A percentile compares a stretch with the other conserved stretches of the same genome.
These are phyloP conservation scores for Ailanthus altissimus DNA, from an alignment of 345 rosid species.

Conservation along the genomic window DNA sequence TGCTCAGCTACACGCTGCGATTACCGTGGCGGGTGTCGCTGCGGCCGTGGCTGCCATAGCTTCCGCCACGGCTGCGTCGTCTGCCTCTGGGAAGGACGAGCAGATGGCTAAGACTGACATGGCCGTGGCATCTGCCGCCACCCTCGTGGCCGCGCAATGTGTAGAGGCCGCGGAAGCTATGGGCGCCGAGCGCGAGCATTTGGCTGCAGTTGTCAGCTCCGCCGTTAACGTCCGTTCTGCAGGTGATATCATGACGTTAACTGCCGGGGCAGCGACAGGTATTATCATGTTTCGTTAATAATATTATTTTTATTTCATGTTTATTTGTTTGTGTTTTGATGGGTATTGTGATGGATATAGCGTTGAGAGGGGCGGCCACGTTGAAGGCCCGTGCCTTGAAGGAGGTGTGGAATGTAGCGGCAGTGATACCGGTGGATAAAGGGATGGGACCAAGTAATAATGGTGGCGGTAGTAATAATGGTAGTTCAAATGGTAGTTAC, in stretches of 20 bases:
- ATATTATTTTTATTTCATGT: background rate
- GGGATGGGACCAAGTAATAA: constrained; percentile 45
- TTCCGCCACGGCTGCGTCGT: constrained; percentile 70
- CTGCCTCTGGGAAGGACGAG: constrained; percentile 68
- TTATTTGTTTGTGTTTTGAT: background rate
- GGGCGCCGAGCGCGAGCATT: constrained; percentile 88
- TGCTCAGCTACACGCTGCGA: constrained; percentile 81
- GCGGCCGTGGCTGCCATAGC: constrained; percentile 90
- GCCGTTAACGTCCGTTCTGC: constrained; percentile 84
- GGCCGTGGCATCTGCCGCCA: constrained; percentile 93
- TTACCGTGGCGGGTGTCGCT: constrained; percentile 81
- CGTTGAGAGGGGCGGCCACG: constrained; percentile 87
- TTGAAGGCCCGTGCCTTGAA: constrained; percentile 80
- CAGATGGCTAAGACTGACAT: constrained; percentile 69
- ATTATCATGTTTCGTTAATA: background rate
- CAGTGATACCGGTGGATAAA: constrained; percentile 89
- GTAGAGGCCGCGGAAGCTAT: constrained; percentile 85
- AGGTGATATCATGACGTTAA: constrained; percentile 83
- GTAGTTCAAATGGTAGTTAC: constrained; percentile 73
- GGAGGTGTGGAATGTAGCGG: constrained; percentile 95
- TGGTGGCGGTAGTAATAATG: constrained; percentile 52
- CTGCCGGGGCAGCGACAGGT: constrained; percentile 95
- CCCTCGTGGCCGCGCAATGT: constrained; percentile 85
- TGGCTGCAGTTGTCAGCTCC: constrained; percentile 74
- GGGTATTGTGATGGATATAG: constrained; percentile 30